These are phyloP conservation scores for Fusarium sp. DNA, from an alignment of 2,329 filamentous ascomycete species.

Conservation along the genomic window DNA sequence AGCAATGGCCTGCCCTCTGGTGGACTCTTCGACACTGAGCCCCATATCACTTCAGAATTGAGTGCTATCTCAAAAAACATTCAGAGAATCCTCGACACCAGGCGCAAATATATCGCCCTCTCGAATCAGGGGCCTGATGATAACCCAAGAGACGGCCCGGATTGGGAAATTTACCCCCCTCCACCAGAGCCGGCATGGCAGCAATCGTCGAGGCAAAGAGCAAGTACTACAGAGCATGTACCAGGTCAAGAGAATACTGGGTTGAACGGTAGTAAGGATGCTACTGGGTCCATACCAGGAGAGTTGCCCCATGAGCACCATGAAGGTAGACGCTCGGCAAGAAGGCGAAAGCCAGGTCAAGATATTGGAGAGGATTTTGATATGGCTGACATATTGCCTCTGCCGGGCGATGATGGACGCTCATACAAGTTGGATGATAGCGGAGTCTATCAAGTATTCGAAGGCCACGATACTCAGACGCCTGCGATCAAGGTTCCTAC, in stretches of 20 bases:
- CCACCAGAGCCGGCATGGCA: constrained; percentile 91
- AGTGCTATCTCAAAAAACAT: constrained; percentile 89
- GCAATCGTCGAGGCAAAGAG: constrained; percentile 41
- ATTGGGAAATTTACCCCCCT: constrained; percentile 90
- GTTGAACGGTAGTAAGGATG: constrained; percentile 18
- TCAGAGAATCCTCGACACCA: constrained; percentile 85
- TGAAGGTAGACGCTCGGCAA: constrained; percentile 58
- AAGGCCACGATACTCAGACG: constrained; percentile 69
- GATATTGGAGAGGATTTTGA: constrained; percentile 94
- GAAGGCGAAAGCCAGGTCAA: constrained; percentile 83
- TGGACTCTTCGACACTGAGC: constrained; percentile 73
- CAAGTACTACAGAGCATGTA: constrained; percentile 23
- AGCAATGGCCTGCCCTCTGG: constrained; percentile 51
- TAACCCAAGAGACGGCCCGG: constrained; percentile 86
- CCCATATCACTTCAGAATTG: constrained; percentile 84
- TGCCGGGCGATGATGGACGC: constrained; percentile 77
- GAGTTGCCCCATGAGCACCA: constrained; percentile 35
- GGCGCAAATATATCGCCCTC: constrained; percentile 87
- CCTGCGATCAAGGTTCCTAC: constrained; percentile 89
- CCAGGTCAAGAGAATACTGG: constrained; percentile 32
- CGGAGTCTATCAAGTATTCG: constrained; percentile 93
- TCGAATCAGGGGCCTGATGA: constrained; percentile 85
- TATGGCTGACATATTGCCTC: constrained; percentile 78
- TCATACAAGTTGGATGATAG: constrained; percentile 82
- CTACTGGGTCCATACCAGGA: background rate